These are phyloP conservation scores for Prosopis cineraria DNA, from an alignment of 306 rosid species.

Conservation along the genomic window DNA sequence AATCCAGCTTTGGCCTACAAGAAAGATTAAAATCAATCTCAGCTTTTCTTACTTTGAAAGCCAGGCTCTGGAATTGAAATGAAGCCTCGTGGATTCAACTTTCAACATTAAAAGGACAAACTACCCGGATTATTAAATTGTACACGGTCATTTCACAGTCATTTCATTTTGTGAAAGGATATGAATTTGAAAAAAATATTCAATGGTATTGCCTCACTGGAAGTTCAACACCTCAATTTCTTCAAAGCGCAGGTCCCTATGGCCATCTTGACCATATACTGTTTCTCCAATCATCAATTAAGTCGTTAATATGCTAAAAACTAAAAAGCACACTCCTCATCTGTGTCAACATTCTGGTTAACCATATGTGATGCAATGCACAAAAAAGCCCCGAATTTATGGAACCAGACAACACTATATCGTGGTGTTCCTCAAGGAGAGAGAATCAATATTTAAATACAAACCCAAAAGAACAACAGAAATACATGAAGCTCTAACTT, in stretches of 20 bases:
- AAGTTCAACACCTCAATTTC: conserved; percentile 23
- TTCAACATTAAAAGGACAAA: not conserved
- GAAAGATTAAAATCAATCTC: conserved; percentile 10
- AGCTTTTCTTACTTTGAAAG: conserved; percentile 2
- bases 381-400: not conserved
- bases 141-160: conserved; percentile 25
- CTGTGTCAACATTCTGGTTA: not conserved
- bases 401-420: not conserved
- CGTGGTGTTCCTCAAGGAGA: not conserved
- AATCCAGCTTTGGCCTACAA: conserved; percentile 44
- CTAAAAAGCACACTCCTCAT: not conserved
- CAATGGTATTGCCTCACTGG: conserved; percentile 3
- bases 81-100: not conserved
- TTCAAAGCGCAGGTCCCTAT: conserved; percentile 7
- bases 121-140: not conserved
- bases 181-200: not conserved
- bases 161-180: conserved; percentile 1
- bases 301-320: conserved; percentile 15
- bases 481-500: not conserved
- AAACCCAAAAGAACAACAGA: conserved; percentile 9
- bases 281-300: not conserved
- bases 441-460: not conserved
- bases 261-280: conserved; percentile 5
- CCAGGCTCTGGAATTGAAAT: not conserved
- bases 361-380: conserved; percentile 4